These are phyloP conservation scores for Oryza longistaminata DNA, from an alignment of 176 grass and related monocot genomes.

Conservation along the genomic window DNA sequence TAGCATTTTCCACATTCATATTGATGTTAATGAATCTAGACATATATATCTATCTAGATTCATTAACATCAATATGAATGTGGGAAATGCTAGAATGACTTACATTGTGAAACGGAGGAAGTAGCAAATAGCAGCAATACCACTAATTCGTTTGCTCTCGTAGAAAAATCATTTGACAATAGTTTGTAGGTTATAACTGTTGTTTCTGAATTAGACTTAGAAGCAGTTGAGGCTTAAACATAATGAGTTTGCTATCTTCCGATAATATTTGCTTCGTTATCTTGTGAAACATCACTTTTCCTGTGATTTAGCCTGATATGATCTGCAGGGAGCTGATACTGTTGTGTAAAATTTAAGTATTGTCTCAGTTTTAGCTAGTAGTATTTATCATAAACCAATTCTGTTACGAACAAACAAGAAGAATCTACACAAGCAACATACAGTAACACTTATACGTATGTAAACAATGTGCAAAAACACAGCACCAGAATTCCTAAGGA, in stretches of 20 bases:
- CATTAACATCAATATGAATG: too few species aligned
- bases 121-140: background rate
- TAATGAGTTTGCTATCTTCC: constrained; percentile 2
- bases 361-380: background rate
- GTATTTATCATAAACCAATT: background rate
- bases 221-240: background rate
- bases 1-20: too few species aligned
- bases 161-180: background rate
- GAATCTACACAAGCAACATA: background rate
- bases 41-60: too few species aligned
- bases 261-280: constrained; percentile 6
- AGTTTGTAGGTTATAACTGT: background rate
- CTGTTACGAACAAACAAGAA: constrained; percentile 13
- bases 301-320: background rate
- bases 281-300: constrained; percentile 3
- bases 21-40: too few species aligned
- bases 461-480: background rate
- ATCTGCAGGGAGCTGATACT: background rate
- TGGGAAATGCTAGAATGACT: too few species aligned
- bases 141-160: background rate
- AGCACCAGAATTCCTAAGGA: background rate
- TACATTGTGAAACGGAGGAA: too few species aligned
- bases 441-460: background rate
- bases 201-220: background rate
- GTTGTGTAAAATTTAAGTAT: constrained; percentile 11